Base-by-base conservation (phyloP, 441 rosid species). In the Euphorbia celastroides region DNA sequence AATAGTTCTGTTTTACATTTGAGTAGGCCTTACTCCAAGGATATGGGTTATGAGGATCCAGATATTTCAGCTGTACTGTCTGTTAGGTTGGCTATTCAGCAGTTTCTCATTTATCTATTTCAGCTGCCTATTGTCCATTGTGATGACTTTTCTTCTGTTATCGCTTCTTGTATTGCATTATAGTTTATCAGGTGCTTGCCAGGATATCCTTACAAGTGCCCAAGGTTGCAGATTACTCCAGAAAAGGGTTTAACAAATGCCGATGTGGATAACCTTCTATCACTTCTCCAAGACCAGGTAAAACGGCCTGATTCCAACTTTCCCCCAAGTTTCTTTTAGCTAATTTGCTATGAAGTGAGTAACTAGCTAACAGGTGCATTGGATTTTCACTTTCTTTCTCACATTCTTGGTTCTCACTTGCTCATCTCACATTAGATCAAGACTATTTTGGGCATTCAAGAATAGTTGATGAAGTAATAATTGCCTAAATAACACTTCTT, bases 21-120 rank as follows among this genome's bases (percentile, higher is more conserved):
- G 83, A 76, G 74, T 82, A 91, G 99, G 87, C 97, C 99, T 72
- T 85, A 91, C 82, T 88, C 93, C 2, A 94, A 89, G 75, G 94
- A 89, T 77, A 91, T 81, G 96, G 97, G 94, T 58, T 83, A 77
- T 68, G 97, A 88, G 73, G 97, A 91, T 76, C 80, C 77, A 34
- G 87, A 94, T 74, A 82, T 94, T 54, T 94, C 96, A 69, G 97
- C 96, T 63, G 78, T 77, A 69, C 97, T 94, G 68, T 61, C 79
- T 62, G 92, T 91, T 69, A 91, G 92, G 99, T 87, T 68, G 62
- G 79, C 74, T 32, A 60, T 63, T 70, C 11, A 20, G 48, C 57
- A 52, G 14, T 60, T 26, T 14, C 30, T 20, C n/a, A 27, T 60
- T 30, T 71, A 48, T 65, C 38, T n/a, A 26, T 17, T 60, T 30